Conservation (phyloP, 768 basidiomycete genomes). For the Lenzites betulinus region DNA sequence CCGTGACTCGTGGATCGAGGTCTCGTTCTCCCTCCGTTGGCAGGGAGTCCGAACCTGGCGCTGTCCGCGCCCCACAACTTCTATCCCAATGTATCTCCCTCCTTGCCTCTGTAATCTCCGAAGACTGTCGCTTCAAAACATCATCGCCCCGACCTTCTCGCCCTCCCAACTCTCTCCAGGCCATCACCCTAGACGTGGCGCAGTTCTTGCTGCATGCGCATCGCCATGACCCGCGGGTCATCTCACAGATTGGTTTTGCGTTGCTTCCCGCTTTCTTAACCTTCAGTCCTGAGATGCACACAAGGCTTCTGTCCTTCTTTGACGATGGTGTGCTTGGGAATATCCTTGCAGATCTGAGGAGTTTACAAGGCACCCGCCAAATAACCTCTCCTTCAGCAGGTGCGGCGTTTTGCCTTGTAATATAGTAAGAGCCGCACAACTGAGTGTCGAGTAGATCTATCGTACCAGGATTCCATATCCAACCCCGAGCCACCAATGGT, state of each 20-base stretch:
- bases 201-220: constrained; percentile 62
- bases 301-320: constrained; percentile 67
- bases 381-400: constrained; percentile 21
- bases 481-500: constrained; percentile 41
- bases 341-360: constrained; percentile 49
- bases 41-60: constrained; percentile 31
- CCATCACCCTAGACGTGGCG: constrained; percentile 69
- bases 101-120: constrained; percentile 62
- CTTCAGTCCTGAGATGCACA: constrained; percentile 63
- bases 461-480: constrained; percentile 9
- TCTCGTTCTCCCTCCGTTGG: constrained; percentile 50
- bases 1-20: constrained; percentile 28
- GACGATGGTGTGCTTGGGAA: constrained; percentile 60
- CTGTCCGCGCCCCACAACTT: constrained; percentile 49
- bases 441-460: constrained; percentile 8
- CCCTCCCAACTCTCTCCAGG: constrained; percentile 79
- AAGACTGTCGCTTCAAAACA: constrained; percentile 72
- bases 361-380: constrained; percentile 26
- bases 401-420: constrained; percentile 3
- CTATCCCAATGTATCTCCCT: constrained; percentile 60
- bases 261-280: constrained; percentile 76
- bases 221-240: constrained; percentile 49
- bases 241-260: constrained; percentile 64
- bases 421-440: neutral
- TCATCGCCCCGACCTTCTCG: constrained; percentile 58